A percentile compares a stretch with the other conserved stretches of the same genome.
Evolutionary conservation across 192 early-diverging fungal genomes (phyloP).

Genomic region (Backusella macrospora): DNA sequence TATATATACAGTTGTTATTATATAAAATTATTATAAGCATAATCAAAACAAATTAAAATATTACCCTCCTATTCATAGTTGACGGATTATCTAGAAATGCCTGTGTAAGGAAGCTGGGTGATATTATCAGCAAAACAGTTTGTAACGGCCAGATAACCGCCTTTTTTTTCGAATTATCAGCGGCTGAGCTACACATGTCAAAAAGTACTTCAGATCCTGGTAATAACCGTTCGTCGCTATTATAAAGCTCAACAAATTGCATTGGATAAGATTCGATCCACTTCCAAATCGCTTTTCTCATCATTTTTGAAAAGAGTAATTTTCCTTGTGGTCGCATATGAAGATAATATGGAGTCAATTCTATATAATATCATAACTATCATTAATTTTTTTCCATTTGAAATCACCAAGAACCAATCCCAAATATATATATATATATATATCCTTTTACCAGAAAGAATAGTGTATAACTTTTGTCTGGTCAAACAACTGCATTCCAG

Average conservation of each 20-base stretch:
- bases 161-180: slow-evolving; percentile 59
- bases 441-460: slow-evolving; percentile 26
- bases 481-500: slow-evolving; percentile 31
- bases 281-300: slow-evolving; percentile 86
- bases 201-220: slow-evolving; percentile 74
- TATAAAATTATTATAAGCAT: slow-evolving; percentile 40
- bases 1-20: background rate
- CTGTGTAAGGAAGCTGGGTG: slow-evolving; percentile 74
- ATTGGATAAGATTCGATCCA: slow-evolving; percentile 84
- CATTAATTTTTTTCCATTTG: background rate
- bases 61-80: slow-evolving; percentile 53
- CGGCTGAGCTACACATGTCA: slow-evolving; percentile 63
- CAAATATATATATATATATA: no score
- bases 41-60: slow-evolving; percentile 61
- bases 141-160: slow-evolving; percentile 83
- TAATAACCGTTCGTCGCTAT: slow-evolving; percentile 49
- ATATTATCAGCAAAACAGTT: slow-evolving; percentile 78
- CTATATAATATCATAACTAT: slow-evolving; percentile 26
- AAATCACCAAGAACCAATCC: background rate
- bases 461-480: slow-evolving; percentile 12
- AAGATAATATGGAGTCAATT: slow-evolving; percentile 51
- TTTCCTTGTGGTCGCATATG: slow-evolving; percentile 67
- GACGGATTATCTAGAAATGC: slow-evolving; percentile 53
- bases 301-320: slow-evolving; percentile 69
- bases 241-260: slow-evolving; percentile 78